These are phyloP conservation scores for Cordyceps farinosa DNA, from an alignment of 2,329 filamentous ascomycete genomes.

Conservation along the genomic window DNA sequence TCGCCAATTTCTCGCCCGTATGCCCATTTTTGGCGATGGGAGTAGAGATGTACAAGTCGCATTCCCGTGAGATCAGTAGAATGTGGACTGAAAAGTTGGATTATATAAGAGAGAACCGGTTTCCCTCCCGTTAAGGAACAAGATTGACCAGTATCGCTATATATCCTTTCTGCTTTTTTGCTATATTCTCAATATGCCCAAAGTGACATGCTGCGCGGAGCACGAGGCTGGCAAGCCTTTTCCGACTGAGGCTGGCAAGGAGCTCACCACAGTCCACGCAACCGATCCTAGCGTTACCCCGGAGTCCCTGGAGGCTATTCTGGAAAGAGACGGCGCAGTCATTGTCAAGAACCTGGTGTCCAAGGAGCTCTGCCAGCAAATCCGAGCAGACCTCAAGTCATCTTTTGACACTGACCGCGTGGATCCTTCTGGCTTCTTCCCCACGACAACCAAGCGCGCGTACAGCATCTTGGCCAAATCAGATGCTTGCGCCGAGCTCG, in stretches of 20 bases:
- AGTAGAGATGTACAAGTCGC: neutral
- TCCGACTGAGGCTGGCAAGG: conserved; percentile 25
- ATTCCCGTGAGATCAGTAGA: no score
- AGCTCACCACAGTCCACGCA: conserved; percentile 22
- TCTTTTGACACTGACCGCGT: conserved; percentile 34
- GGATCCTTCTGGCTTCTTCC: conserved; percentile 39
- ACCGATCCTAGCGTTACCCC: conserved; percentile 23
- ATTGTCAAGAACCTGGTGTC: conserved; percentile 36
- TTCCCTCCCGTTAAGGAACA: no score
- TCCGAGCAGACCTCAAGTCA: conserved; percentile 36
- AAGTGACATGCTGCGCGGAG: conserved; percentile 9
- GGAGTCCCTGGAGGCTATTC: conserved; percentile 22
- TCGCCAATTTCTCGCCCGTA: neutral
- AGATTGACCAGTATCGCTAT: neutral
- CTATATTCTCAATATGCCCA: neutral
- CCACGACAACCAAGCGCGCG: conserved; percentile 36
- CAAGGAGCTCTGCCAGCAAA: conserved; percentile 30
- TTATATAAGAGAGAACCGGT: neutral
- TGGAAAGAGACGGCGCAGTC: conserved; percentile 34
- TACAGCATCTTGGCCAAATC: conserved; percentile 37
- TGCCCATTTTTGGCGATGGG: neutral
- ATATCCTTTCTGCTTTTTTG: neutral
- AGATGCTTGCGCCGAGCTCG: conserved; percentile 36
- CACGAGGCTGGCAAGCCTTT: conserved; percentile 17
- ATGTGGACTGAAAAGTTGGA: neutral